phyloP scores from a whole-genome alignment of 768 basidiomycete genomes.

The Agaricus blazei region DNA sequence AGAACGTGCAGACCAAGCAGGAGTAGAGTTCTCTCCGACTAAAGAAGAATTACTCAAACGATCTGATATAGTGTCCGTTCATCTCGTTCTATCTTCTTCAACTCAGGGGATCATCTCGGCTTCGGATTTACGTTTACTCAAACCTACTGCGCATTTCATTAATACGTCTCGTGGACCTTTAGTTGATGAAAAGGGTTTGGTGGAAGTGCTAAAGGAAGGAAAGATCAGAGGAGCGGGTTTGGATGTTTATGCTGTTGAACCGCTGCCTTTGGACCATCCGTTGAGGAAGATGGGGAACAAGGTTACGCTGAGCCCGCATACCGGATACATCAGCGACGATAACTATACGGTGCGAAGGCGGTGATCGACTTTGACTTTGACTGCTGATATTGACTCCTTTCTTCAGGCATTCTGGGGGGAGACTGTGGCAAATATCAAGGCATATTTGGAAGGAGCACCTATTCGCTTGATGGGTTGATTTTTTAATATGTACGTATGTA shows the following conservation, averaged over 20 bases:
- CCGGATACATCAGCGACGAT: slow-evolving; percentile 48
- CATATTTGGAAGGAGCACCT: slow-evolving; percentile 42
- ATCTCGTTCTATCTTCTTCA: slow-evolving; percentile 49
- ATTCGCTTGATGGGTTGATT: neutral
- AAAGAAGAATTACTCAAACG: slow-evolving; percentile 49
- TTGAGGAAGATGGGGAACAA: slow-evolving; percentile 41
- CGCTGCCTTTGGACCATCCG: slow-evolving; percentile 54
- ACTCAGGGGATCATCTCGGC: slow-evolving; percentile 45
- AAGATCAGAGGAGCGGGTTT: slow-evolving; percentile 55
- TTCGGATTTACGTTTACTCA: slow-evolving; percentile 48
- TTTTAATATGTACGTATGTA: too few relatives aligned
- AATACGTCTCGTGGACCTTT: slow-evolving; percentile 67
- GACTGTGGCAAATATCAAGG: slow-evolving; percentile 54
- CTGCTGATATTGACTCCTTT: neutral
- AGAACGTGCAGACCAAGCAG: slow-evolving; percentile 47
- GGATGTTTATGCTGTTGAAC: slow-evolving; percentile 65
- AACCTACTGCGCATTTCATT: slow-evolving; percentile 52
- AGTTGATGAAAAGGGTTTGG: slow-evolving; percentile 52
- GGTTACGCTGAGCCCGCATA: slow-evolving; percentile 58
- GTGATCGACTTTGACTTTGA: neutral
- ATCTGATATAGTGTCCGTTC: slow-evolving; percentile 59
- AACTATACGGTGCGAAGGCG: slow-evolving; percentile 39
- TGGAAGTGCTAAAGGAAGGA: slow-evolving; percentile 39
- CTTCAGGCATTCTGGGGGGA: slow-evolving; percentile 43
- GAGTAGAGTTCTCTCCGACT: slow-evolving; percentile 40